A percentile compares a stretch with the other conserved stretches of the same genome.
Evolutionary conservation across 148 eudicot genomes (phyloP).

Genomic region (Amaranthus hypochondriacus): DNA sequence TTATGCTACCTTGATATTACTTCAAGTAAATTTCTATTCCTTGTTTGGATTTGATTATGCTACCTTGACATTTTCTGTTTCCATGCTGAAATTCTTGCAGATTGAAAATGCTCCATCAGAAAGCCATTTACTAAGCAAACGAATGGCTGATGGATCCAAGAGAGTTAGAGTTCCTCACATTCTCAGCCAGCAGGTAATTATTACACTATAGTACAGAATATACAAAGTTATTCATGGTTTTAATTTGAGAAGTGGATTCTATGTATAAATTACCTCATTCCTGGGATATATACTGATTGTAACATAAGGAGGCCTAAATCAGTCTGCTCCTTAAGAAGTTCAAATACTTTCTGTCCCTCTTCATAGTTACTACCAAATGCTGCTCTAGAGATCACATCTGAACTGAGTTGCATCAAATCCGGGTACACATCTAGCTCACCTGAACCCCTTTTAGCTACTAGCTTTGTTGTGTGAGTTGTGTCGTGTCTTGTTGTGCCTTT

Average conservation of each 20-base stretch:
- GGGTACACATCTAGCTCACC: no score
- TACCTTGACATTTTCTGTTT: neutral
- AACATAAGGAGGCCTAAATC: no score
- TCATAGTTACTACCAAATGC: no score
- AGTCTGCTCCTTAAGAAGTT: no score
- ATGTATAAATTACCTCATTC: no score
- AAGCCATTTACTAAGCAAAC: slow-evolving; percentile 46
- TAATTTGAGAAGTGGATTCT: neutral
- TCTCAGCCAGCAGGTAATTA: slow-evolving; percentile 53
- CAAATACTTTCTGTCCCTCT: no score
- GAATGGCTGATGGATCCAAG: slow-evolving; percentile 84
- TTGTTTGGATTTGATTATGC: neutral
- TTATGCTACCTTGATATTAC: slow-evolving; percentile 64
- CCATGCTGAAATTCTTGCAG: slow-evolving; percentile 35
- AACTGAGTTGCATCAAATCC: no score
- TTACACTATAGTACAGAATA: neutral
- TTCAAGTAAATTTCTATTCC: slow-evolving; percentile 54
- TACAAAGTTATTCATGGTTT: neutral
- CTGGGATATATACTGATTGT: no score
- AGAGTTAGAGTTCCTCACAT: slow-evolving; percentile 65
- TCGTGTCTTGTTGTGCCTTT: no score
- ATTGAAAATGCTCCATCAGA: slow-evolving; percentile 37
- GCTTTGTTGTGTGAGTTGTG: no score
- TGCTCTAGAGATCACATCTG: no score
- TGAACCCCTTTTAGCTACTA: no score